Base-by-base conservation (phyloP, 306 rosid genomes). In the Castanea crenata region DNA sequence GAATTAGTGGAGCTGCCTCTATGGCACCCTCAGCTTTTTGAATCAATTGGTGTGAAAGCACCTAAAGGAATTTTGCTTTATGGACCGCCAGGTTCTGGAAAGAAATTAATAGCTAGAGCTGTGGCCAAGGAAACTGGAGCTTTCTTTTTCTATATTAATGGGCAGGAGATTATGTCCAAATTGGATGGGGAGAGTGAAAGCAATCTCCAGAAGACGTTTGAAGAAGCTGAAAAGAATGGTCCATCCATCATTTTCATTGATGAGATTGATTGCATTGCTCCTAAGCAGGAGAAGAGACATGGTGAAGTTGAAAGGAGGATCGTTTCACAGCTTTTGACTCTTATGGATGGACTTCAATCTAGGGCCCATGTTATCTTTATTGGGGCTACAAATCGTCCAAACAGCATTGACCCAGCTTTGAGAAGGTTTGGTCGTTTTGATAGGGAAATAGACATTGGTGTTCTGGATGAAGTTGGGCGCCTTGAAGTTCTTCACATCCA, bases 71-170 rank as follows among this genome's bases (percentile, higher is more conserved):
- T 90, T 88, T 73, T 90, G 62, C 90, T 88, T 64, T 90, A 86
- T 74, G 94, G 94, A 70, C 90, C 92, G 49, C 92, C 92, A 0
- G 94, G 94, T 71, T 84, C 92, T 76, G 92, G 94, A 71, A 90
- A 88, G 80, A 90, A 89, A 21, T 68, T 90, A 46, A 88, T 90
- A 21, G 94, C 88, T 5, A 83, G 94, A 63, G 94, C 94, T 68
- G 92, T 90, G 35, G 90, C 94, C 20, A 88, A 90, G 79, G 94
- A 88, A 84, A 88, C 90, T 56, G 92, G 94, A 34, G 94, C 94
- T 32, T 90, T 90, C 80, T 90, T 90, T 82, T 84, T 84, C 78
- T 88, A 92, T 59, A 88, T 88, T 69, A 88, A 90, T 35, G 94
- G 90, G 55, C 94, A 87, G 1, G 92, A 90, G 83, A 88, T 88